Percentiles rank a stretch among this genome's conserved stretches.
Evolutionary conservation across 192 early-diverging fungal species (phyloP).

Genomic region (Rhizophagus clarus): DNA sequence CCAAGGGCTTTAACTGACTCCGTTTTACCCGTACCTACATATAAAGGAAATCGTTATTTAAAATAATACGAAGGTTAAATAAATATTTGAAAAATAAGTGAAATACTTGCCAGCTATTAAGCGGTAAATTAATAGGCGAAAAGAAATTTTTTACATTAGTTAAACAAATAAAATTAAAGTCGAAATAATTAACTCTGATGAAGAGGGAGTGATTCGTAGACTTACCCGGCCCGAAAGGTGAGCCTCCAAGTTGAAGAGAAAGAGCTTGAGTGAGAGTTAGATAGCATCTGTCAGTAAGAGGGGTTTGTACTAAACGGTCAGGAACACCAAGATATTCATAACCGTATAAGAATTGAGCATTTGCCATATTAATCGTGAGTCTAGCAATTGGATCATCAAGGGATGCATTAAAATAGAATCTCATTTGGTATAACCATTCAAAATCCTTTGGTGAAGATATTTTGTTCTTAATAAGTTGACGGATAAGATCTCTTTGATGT

Average conservation of each 20-base stretch:
- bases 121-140: not conserved
- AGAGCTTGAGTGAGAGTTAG: slow-evolving; percentile 98
- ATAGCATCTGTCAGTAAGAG: slow-evolving; percentile 97
- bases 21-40: slow-evolving; percentile 95
- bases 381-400: slow-evolving; percentile 70
- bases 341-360: slow-evolving; percentile 93
- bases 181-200: too few species aligned
- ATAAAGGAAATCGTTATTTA: not conserved
- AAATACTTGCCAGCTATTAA: not conserved
- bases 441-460: slow-evolving; percentile 75
- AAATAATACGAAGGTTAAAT: too few species aligned
- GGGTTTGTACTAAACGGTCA: slow-evolving; percentile 98
- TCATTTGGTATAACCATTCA: slow-evolving; percentile 95
- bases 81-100: too few species aligned
- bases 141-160: not conserved
- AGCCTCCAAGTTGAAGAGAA: slow-evolving; percentile 89
- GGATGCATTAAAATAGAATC: slow-evolving; percentile 72
- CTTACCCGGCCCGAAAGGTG: slow-evolving; percentile 82
- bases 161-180: not conserved
- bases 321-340: slow-evolving; percentile 98
- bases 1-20: slow-evolving; percentile 99
- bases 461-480: slow-evolving; percentile 57
- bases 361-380: slow-evolving; percentile 86
- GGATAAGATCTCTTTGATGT: slow-evolving; percentile 94
- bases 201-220: not conserved